A percentile compares a stretch with the other conserved stretches of the same genome.
Evolutionary conservation across 139 green algal genomes (phyloP).

Genomic region (Chlamydomonas incerta): DNA sequence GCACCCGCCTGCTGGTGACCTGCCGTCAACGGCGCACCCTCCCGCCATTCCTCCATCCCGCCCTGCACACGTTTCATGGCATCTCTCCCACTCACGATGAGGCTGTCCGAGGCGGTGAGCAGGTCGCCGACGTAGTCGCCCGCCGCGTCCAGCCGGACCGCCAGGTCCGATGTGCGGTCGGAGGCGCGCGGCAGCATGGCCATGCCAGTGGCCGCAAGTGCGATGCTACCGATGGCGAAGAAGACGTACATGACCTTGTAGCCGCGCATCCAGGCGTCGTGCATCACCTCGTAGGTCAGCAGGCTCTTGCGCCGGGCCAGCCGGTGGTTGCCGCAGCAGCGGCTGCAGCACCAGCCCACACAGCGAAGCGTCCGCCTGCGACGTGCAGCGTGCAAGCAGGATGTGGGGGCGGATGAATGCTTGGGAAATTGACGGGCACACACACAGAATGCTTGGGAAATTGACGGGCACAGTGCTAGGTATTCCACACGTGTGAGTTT

Average conservation of each 20-base stretch:
- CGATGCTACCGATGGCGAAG: slow-evolving; percentile 10
- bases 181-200: background rate
- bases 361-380: background rate
- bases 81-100: background rate
- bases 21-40: no score
- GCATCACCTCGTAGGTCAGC: slow-evolving; percentile 25
- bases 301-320: background rate
- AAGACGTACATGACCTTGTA: slow-evolving; percentile 16
- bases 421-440: no score
- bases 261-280: slow-evolving; percentile 17
- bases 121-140: background rate
- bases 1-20: no score
- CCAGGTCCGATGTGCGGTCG: background rate
- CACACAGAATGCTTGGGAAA: no score
- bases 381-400: no score
- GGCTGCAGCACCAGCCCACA: background rate
- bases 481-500: no score
- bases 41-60: no score
- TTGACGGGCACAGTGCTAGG: no score
- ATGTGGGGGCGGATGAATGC: no score
- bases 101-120: background rate
- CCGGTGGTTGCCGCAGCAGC: background rate
- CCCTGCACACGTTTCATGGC: no score
- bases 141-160: background rate
- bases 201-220: background rate